A percentile compares a stretch with the other conserved stretches of the same genome.
phyloP scores from a whole-genome alignment of 75 land plant genomes.

The Picea glauca region DNA sequence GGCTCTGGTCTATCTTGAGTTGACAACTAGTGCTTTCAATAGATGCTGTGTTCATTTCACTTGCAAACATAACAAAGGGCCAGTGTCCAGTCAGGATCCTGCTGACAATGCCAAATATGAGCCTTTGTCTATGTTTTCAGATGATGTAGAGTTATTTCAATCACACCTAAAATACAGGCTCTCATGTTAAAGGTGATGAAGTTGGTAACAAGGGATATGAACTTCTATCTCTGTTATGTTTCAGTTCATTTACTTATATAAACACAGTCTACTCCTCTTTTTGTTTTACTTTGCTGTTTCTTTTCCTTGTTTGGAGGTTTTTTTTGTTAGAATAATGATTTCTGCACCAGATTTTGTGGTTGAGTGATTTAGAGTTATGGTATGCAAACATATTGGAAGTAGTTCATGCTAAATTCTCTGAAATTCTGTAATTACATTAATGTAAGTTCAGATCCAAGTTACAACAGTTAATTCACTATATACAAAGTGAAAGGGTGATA shows the following conservation, averaged over 20 bases:
- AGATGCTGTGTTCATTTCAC: not conserved
- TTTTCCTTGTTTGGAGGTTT: not conserved
- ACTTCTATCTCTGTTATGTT: not conserved
- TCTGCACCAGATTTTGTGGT: not conserved
- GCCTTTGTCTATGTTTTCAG: not conserved
- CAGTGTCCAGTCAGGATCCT: not conserved
- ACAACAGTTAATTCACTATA: not conserved
- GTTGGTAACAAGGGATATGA: not conserved
- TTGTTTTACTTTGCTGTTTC: not conserved
- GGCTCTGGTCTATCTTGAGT: not conserved
- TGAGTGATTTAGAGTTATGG: not conserved
- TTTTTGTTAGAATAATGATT: not conserved
- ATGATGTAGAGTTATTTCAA: not conserved
- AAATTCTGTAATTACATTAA: not conserved
- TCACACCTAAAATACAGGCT: not conserved
- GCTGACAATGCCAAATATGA: not conserved
- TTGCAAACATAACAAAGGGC: not conserved
- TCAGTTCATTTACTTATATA: not conserved
- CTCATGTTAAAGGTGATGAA: not conserved
- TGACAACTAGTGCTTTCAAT: not conserved
- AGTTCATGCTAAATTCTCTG: not conserved
- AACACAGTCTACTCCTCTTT: not conserved
- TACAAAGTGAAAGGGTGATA: not conserved
- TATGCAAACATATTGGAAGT: not conserved
- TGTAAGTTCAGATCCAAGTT: not conserved